These are phyloP conservation scores for Penstemon davidsonii DNA, from an alignment of 257 asterid species.

Conservation along the genomic window DNA sequence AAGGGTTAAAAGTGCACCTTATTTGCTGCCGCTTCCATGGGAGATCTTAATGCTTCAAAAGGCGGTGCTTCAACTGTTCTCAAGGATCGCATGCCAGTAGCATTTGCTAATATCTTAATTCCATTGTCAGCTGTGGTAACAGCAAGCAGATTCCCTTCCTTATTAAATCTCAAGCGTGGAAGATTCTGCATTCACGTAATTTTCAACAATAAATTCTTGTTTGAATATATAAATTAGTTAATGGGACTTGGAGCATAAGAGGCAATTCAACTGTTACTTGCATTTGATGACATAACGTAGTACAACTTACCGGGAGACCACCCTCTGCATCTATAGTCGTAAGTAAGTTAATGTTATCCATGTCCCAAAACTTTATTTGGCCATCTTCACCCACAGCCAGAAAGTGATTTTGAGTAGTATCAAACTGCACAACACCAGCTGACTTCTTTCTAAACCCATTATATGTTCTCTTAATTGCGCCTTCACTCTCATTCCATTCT, in stretches of 20 bases:
- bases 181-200: conserved; percentile 54
- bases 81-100: conserved; percentile 77
- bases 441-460: conserved; percentile 87
- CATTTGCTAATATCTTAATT: conserved; percentile 83
- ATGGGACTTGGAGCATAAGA: neutral
- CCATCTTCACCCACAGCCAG: conserved; percentile 94
- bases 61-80: conserved; percentile 69
- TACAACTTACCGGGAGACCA: conserved; percentile 78
- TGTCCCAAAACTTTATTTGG: conserved; percentile 98
- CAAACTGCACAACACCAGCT: conserved; percentile 80
- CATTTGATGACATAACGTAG: conserved; percentile 13
- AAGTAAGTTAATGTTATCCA: conserved; percentile 74
- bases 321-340: conserved; percentile 82
- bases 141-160: conserved; percentile 96
- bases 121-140: conserved; percentile 90
- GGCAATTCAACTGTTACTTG: too few relatives aligned
- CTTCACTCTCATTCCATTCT: conserved; percentile 99
- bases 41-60: conserved; percentile 77
- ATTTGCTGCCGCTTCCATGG: too few relatives aligned
- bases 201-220: conserved; percentile 23
- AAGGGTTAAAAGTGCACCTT: too few relatives aligned
- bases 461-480: conserved; percentile 88
- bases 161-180: conserved; percentile 91
- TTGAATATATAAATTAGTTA: conserved; percentile 3
- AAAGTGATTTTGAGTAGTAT: conserved; percentile 88